Base-by-base conservation (phyloP, 2,329 filamentous ascomycete species). In the Incumbomyces lentus region DNA sequence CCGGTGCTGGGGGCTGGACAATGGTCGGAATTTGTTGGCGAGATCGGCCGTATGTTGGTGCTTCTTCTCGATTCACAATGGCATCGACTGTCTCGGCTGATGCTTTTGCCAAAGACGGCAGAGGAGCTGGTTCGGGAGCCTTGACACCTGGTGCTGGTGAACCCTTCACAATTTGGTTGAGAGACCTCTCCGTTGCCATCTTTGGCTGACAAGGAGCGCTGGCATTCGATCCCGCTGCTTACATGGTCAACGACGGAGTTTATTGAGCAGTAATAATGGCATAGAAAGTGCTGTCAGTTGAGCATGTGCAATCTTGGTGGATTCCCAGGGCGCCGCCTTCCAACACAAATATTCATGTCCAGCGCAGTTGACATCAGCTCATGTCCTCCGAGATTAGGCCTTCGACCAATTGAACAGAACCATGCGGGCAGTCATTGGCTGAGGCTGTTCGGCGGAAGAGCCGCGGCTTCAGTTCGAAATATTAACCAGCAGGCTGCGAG, bases 111-210 rank as follows among this genome's bases (percentile, higher is more conserved):
- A 64, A 49, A 36, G 43, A 57, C 38, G 59, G 62, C 51, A 63
- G 65, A 56, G 53, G 68, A 57, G 66, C 65, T 57, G 71, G 66
- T 57, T 57, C 62, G 52, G 58, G 64, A 55, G 54, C 55, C 56
- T 68, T 66, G 39, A 78, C 72, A 56, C 77, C 75, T 47, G 82
- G 75, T 49, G 79, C 71, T 49, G 87, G 84, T 41, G 86, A 82
- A 60, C 89, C 90, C 69, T 95, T 96, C 69, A 96, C 86, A 59
- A 95, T 77, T 59, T 88, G 87, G 69, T 95, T 89, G 61, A 94
- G 74, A 51, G 77, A 67, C 31, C 64, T 71, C 62, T 81, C 76
- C 57, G 78, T 71, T 79, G 84, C 83, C 52, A 55, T 62, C 13
- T 5, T 26, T 26, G 22, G 22, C 4, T 26, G 22, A 8, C 22